Percentiles rank a stretch among this genome's conserved stretches.
Evolutionary conservation across 768 basidiomycete genomes (phyloP).

Genomic region (Leccinum aurantiacum): DNA sequence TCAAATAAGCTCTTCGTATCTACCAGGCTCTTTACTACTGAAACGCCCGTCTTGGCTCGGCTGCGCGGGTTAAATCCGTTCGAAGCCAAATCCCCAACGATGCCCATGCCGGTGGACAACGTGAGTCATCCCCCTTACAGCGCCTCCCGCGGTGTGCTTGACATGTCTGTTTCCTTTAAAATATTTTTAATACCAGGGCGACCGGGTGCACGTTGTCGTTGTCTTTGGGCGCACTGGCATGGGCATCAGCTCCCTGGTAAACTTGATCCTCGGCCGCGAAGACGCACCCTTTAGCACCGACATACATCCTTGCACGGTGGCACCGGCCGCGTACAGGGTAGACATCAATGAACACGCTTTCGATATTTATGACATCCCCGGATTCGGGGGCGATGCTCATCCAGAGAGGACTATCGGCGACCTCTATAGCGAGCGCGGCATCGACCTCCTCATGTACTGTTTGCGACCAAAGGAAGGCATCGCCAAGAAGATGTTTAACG

Average conservation of each 20-base stretch:
- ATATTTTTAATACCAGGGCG: constrained; percentile 19
- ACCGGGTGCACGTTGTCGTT: constrained; percentile 33
- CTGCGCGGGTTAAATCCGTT: constrained; percentile 28
- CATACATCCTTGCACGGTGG: constrained; percentile 30
- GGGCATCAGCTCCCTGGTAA: constrained; percentile 34
- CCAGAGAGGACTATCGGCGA: constrained; percentile 27
- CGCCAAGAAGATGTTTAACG: constrained; percentile 26
- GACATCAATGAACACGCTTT: constrained; percentile 33
- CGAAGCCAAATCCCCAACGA: constrained; percentile 19
- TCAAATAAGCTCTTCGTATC: constrained; percentile 22
- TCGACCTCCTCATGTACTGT: constrained; percentile 34
- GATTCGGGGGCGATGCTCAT: constrained; percentile 22
- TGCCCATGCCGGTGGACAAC: constrained; percentile 33
- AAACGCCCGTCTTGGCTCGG: constrained; percentile 23
- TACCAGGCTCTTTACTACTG: constrained; percentile 22
- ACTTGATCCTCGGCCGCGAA: constrained; percentile 33
- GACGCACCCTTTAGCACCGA: constrained; percentile 34
- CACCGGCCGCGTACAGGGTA: constrained; percentile 26
- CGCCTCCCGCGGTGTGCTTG: neutral
- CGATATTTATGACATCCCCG: constrained; percentile 33
- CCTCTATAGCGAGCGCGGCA: constrained; percentile 32
- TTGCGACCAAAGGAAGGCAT: constrained; percentile 31
- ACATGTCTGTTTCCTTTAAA: neutral
- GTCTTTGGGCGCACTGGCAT: constrained; percentile 36
- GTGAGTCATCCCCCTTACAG: constrained; percentile 16